Base-by-base conservation (phyloP, 257 asterid genomes). In the Petrea volubilis region DNA sequence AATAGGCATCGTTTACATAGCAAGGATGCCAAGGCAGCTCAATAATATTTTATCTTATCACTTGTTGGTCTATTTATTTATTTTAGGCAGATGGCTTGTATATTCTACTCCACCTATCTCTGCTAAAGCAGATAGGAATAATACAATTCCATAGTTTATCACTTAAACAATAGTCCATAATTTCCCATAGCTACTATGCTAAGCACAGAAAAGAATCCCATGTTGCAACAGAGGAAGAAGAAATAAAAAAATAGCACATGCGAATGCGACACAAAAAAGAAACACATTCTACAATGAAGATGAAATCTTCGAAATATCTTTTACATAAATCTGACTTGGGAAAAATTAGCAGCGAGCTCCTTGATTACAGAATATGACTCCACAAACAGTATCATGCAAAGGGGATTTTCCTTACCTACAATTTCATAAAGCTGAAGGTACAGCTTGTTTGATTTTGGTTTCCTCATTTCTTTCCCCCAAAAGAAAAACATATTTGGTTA, bases 91-190 rank as follows among this genome's bases (percentile, higher is more conserved):
- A n/a, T n/a, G n/a, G n/a, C n/a, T n/a, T n/a, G n/a, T n/a, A n/a
- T n/a, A n/a, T n/a, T n/a, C n/a, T n/a, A n/a, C n/a, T n/a, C n/a
- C n/a, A n/a, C n/a, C n/a, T n/a, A n/a, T n/a, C n/a, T n/a, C n/a
- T n/a, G n/a, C n/a, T n/a, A n/a, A n/a, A n/a, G n/a, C n/a, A n/a
- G n/a, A n/a, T n/a, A n/a, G n/a, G n/a, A n/a, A n/a, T n/a, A n/a
- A n/a, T n/a, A n/a, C n/a, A n/a, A n/a, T n/a, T n/a, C n/a, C n/a
- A n/a, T n/a, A n/a, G n/a, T n/a, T n/a, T n/a, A n/a, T n/a, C n/a
- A n/a, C n/a, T n/a, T n/a, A 51, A 23, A 68, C 59, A 58, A n/a
- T 46, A 64, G 41, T 61, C 51, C 20, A 38, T 20, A 60, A 59
- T 59, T 36, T 38, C 67, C 50, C 27, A 43, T 31, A 24, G 56